phyloP scores from a whole-genome alignment of 176 grass and related monocot species.

The Miscanthus lutarioriparius region DNA sequence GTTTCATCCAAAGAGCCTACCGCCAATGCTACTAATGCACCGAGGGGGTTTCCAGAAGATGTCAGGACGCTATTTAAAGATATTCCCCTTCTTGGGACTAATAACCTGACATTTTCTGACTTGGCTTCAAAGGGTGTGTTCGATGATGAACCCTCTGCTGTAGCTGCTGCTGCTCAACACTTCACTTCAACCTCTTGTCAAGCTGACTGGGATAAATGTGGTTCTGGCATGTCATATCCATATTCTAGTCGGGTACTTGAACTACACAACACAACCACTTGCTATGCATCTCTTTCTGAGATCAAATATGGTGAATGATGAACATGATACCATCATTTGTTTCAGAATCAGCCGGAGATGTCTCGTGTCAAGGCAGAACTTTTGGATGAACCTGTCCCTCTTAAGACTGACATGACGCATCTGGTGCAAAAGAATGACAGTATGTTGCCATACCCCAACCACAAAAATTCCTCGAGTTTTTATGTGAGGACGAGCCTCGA shows the following conservation, averaged over 20 bases:
- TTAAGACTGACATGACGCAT: constrained; percentile 2
- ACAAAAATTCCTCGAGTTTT: not conserved
- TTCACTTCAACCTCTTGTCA: not conserved
- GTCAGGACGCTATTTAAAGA: not conserved
- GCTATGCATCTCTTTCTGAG: not conserved
- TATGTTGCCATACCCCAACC: not conserved
- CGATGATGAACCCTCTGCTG: not conserved
- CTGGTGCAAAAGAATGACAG: not conserved
- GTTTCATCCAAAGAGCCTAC: not conserved
- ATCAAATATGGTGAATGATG: not conserved
- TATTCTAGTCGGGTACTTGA: constrained; percentile 7
- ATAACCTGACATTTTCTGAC: constrained; percentile 24
- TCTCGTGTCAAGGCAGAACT: constrained; percentile 22
- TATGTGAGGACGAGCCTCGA: not conserved
- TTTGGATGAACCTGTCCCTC: not conserved
- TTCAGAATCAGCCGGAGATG: not conserved
- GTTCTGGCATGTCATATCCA: not conserved
- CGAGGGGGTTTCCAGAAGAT: not conserved
- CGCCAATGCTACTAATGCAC: not conserved
- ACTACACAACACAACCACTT: not conserved
- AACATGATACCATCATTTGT: not conserved
- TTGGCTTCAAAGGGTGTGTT: not conserved
- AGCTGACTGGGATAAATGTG: not conserved
- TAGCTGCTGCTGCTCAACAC: not conserved
- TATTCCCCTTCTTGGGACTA: constrained; percentile 17